A percentile compares a stretch with the other conserved stretches of the same genome.
Conservation (phyloP, 169 alveolate species). For the Cardiosporidium cionae region DNA sequence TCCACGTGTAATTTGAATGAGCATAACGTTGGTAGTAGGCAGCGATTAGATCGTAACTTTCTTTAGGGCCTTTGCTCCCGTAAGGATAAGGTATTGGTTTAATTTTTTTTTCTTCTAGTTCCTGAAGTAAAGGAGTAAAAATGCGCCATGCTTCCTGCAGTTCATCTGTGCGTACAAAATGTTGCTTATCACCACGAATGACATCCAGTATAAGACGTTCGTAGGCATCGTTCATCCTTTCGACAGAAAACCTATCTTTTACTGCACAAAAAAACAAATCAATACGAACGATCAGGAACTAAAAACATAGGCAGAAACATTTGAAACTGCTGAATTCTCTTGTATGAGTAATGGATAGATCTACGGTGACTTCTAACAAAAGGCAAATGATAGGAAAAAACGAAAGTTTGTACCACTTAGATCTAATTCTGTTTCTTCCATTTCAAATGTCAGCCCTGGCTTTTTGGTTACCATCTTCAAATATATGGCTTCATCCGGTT, state of each 20-base stretch:
- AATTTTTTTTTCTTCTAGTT: constrained; percentile 33
- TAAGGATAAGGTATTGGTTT: constrained; percentile 51
- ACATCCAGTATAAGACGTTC: constrained; percentile 46
- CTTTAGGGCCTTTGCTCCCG: constrained; percentile 52
- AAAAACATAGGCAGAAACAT: no score
- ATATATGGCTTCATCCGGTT: constrained; percentile 51
- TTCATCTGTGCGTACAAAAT: constrained; percentile 52
- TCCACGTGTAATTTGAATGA: no score
- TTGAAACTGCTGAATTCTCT: no score
- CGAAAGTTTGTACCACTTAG: constrained; percentile 14
- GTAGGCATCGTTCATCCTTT: constrained; percentile 52
- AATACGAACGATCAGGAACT: no score
- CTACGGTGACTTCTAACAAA: no score
- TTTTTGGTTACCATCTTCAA: constrained; percentile 45
- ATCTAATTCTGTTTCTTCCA: constrained; percentile 48
- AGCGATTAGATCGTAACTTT: constrained; percentile 36
- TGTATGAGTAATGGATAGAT: no score
- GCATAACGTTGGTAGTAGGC: no score
- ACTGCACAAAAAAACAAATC: constrained; percentile 15
- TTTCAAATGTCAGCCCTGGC: constrained; percentile 42
- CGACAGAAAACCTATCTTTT: constrained; percentile 30
- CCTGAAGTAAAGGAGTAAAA: constrained; percentile 50
- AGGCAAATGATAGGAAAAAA: no score
- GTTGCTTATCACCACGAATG: constrained; percentile 37
- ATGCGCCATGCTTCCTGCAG: constrained; percentile 57